Evolutionary conservation across 192 early-diverging fungal genomes (phyloP).

Genomic region (Mortierella antarctica): DNA sequence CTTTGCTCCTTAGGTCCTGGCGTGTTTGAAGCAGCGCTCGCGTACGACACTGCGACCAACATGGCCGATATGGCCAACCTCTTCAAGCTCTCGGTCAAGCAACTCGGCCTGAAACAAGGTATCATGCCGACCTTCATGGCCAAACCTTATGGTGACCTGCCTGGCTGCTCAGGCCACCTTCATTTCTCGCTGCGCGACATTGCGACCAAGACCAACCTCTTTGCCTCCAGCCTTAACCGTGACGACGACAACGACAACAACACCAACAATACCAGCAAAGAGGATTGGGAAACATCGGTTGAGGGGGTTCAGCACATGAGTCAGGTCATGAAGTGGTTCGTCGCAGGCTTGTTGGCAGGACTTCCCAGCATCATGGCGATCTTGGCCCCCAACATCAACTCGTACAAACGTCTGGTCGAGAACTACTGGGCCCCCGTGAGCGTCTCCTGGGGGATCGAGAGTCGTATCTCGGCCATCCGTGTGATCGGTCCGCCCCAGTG

Average conservation of each 20-base stretch:
- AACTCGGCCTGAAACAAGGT: slow-evolving; percentile 73
- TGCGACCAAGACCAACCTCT: slow-evolving; percentile 60
- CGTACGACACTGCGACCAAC: slow-evolving; percentile 68
- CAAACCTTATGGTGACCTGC: slow-evolving; percentile 75
- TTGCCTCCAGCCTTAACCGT: slow-evolving; percentile 33
- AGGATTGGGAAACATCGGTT: slow-evolving; percentile 30
- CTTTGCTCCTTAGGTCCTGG: slow-evolving; percentile 69
- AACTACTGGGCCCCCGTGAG: slow-evolving; percentile 89
- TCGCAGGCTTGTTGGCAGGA: slow-evolving; percentile 66
- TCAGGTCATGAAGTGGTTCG: slow-evolving; percentile 62
- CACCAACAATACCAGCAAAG: background rate
- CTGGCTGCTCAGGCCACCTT: slow-evolving; percentile 85
- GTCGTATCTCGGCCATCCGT: slow-evolving; percentile 76
- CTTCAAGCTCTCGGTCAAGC: slow-evolving; percentile 82
- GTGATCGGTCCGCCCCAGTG: slow-evolving; percentile 78
- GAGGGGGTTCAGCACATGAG: slow-evolving; percentile 61
- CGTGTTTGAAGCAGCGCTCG: slow-evolving; percentile 82
- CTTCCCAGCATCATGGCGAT: slow-evolving; percentile 78
- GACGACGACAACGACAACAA: background rate
- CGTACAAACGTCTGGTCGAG: slow-evolving; percentile 85
- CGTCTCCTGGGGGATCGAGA: slow-evolving; percentile 83
- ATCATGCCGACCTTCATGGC: slow-evolving; percentile 89
- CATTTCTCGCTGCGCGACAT: slow-evolving; percentile 75
- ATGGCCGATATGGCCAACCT: slow-evolving; percentile 79
- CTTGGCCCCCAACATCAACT: slow-evolving; percentile 84